Base-by-base conservation (phyloP, 257 asterid species). In the Scutellaria minor region DNA sequence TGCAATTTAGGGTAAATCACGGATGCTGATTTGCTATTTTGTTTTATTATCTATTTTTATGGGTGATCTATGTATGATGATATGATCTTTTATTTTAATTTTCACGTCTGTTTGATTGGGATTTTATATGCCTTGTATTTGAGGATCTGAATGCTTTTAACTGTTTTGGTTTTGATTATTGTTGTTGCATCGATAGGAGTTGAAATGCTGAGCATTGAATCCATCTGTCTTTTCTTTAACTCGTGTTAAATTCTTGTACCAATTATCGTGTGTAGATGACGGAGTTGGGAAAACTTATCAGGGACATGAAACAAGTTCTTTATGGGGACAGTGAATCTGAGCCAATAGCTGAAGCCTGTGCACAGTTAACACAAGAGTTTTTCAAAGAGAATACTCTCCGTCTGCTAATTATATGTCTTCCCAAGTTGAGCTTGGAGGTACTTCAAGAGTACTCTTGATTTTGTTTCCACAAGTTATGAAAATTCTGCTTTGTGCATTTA, bases 261-360 rank as follows among this genome's bases (percentile, higher is more conserved):
- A 37, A 56, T 54, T 54, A 6, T 50, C 62, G 24, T 81, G 68
- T 74, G 73, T 74, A 92, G 98, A 87, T 90, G 92, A 47, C 41
- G 81, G 98, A 93, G 66, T 72, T 93, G 80, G 74, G 93, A 75
- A 90, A 85, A 78, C 89, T 87, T 57, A 78, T 93, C 42, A 75
- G 96, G 58, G 98, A 93, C 31, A 46, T 93, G 78, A 90, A 90
- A 84, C 76, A 78, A 51, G 79, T 82, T 73, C 96, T 93, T 11
- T 93, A 93, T 46, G 98, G 98, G 51, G 90, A 87, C 78, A 86
- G 98, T 72, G 97, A 93, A 79, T 81, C 95, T 7, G 98, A 93
- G 82, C 98, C 98, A 24, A 88, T 90, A 7, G 66, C 96, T 0
- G 97, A 93, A 69, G 93, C 97, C 14, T 93, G 98, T 75, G 73